Base-by-base conservation (phyloP, 2,329 filamentous ascomycete species). In the Cytospora mali region DNA sequence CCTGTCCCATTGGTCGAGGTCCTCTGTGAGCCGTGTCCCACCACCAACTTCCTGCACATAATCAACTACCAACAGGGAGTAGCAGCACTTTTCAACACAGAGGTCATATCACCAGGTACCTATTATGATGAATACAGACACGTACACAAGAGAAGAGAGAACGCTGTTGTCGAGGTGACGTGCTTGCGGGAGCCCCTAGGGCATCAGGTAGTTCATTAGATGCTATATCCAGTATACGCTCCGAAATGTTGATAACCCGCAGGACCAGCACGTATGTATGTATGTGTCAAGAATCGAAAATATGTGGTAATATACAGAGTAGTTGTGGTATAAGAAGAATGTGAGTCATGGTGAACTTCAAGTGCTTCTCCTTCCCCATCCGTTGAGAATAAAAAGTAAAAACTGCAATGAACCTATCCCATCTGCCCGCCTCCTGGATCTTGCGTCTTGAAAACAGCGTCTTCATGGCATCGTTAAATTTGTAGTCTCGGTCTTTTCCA, bases 181-280 rank as follows among this genome's bases (percentile, higher is more conserved):
- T n/a, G n/a, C 35, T 21, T 48, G 50, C 35, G 27, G 14, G 46
- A 48, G 50, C 50, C 57, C 27, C n/a, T 39, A 48, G 25, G 57
- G 57, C 27, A 46, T 35, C 57, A 48, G 50, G 35, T 60, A 29
- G 51, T 54, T 60, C 57, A 60, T 60, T 60, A 60, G 57, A 54
- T 60, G 50, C 57, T 60, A 60, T 60, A 60, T 54, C 57, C 50
- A 60, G 57, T 60, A 54, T 51, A 51, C 57, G 46, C 35, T 54
- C 33, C 42, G 46, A 50, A 33, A 60, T 60, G 57, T 54, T 60
- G 57, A 39, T 54, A n/a, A 54, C 54, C 57, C 50, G 57, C 31
- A n/a, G 50, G 42, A 46, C n/a, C 57, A 60, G 42, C 50, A 23
- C 53, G 33, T 39, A 29, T 53, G 49, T 39, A 9, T 60, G 54